A percentile compares a stretch with the other conserved stretches of the same genome.
phyloP scores from a whole-genome alignment of 108 stramenopile genomes.

The Parietichytrium sp. region DNA sequence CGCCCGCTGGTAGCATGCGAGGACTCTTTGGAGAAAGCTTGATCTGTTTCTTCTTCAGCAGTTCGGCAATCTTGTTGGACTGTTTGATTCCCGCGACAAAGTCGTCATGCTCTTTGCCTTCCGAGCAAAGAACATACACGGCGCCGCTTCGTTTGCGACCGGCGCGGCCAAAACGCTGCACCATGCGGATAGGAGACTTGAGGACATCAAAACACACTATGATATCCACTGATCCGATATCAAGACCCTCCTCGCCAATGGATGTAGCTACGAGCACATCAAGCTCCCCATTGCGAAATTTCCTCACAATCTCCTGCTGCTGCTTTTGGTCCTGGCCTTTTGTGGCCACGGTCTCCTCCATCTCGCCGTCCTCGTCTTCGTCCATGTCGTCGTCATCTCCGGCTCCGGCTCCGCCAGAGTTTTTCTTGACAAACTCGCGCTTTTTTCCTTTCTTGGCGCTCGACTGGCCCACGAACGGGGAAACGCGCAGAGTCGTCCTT shows the following conservation, averaged over 20 bases:
- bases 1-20: background rate
- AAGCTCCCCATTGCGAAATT: constrained; percentile 72
- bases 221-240: constrained; percentile 93
- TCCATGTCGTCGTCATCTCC: background rate
- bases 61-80: background rate
- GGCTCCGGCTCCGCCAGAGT: background rate
- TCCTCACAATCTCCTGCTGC: constrained; percentile 74
- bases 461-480: constrained; percentile 77
- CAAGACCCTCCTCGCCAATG: constrained; percentile 89
- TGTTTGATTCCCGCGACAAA: background rate
- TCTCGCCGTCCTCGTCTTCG: background rate
- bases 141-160: constrained; percentile 80
- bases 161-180: constrained; percentile 85
- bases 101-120: constrained; percentile 29
- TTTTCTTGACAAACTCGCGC: background rate
- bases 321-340: constrained; percentile 69
- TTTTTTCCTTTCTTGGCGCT: constrained; percentile 42
- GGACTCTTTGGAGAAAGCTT: background rate
- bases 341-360: constrained; percentile 48
- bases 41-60: background rate
- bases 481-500: constrained; percentile 59
- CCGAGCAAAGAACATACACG: background rate
- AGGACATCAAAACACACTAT: constrained; percentile 84
- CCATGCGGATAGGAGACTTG: constrained; percentile 74
- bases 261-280: constrained; percentile 90